phyloP scores from a whole-genome alignment of 345 rosid genomes.

The Cardamine occulta region DNA sequence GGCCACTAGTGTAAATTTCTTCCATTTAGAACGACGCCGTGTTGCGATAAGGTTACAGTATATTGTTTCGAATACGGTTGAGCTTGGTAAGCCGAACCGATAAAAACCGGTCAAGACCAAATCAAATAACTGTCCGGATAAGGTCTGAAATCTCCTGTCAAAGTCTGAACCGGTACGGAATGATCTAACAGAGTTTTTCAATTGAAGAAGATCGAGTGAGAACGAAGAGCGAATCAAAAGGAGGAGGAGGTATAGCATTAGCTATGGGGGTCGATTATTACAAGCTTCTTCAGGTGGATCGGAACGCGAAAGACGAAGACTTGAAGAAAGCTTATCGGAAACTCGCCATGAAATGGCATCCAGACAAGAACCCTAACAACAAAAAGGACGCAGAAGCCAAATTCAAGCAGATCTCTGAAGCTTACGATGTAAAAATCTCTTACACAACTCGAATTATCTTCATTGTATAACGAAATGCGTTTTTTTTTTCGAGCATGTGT shows the following conservation, averaged over 20 bases:
- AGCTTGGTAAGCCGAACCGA: not conserved
- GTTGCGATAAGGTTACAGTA: not conserved
- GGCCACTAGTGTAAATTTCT: not conserved
- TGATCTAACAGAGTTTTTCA: conserved; percentile 10
- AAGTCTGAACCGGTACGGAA: conserved; percentile 13
- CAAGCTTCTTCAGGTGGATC: conserved; percentile 76
- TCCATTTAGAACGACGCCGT: not conserved
- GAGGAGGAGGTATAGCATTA: conserved; percentile 35
- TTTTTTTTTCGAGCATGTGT: conserved; percentile 1
- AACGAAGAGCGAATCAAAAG: conserved; percentile 21
- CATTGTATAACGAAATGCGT: not conserved
- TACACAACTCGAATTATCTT: conserved; percentile 5
- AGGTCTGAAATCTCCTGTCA: not conserved
- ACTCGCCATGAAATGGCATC: conserved; percentile 96
- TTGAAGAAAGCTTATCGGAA: conserved; percentile 87
- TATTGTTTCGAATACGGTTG: not conserved
- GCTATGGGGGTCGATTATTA: conserved; percentile 82
- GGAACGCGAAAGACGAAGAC: conserved; percentile 75
- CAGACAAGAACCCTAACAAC: conserved; percentile 84
- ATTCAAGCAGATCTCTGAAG: conserved; percentile 95
- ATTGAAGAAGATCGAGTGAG: conserved; percentile 32
- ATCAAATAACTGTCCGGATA: not conserved
- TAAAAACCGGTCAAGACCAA: conserved; percentile 1
- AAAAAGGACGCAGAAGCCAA: conserved; percentile 89
- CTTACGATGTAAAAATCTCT: conserved; percentile 66